These are phyloP conservation scores for Chytriomyces sp. DNA, from an alignment of 192 early-diverging fungal species.

Conservation along the genomic window DNA sequence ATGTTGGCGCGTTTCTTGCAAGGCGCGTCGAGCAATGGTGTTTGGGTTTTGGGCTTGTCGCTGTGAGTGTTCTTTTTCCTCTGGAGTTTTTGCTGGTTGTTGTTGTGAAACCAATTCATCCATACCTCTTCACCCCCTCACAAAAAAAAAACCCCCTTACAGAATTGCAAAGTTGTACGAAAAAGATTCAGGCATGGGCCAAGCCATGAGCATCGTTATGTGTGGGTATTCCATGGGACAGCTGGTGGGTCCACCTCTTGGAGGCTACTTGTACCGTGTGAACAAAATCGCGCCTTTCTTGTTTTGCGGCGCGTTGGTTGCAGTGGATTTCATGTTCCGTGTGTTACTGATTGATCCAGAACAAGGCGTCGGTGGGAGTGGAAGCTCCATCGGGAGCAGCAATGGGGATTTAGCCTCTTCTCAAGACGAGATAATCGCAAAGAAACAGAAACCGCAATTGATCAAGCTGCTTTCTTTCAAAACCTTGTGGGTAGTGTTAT, in stretches of 20 bases:
- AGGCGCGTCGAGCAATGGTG: conserved; percentile 5
- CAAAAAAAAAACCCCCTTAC: not conserved
- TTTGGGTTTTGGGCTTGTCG: conserved; percentile 20
- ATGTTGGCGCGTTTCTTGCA: conserved; percentile 1
- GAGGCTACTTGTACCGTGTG: not conserved
- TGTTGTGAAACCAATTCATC: not conserved
- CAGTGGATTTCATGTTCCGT: not conserved
- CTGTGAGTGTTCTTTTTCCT: not conserved
- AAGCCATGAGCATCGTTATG: conserved; percentile 16
- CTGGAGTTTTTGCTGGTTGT: no score
- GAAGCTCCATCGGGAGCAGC: not conserved
- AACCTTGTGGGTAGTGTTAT: not conserved
- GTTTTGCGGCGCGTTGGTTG: not conserved
- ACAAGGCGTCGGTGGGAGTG: not conserved
- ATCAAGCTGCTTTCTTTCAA: not conserved
- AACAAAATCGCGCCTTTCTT: not conserved
- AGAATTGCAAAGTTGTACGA: conserved; percentile 9
- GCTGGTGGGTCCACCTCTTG: not conserved
- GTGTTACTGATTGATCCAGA: not conserved
- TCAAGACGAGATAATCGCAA: not conserved
- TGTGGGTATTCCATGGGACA: conserved; percentile 3
- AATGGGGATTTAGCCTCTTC: not conserved
- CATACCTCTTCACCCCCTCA: not conserved
- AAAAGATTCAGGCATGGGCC: conserved; percentile 2
- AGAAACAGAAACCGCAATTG: not conserved